Evolutionary conservation across 306 rosid genomes (phyloP).

Genomic region (Lathyrus tuberosus): DNA sequence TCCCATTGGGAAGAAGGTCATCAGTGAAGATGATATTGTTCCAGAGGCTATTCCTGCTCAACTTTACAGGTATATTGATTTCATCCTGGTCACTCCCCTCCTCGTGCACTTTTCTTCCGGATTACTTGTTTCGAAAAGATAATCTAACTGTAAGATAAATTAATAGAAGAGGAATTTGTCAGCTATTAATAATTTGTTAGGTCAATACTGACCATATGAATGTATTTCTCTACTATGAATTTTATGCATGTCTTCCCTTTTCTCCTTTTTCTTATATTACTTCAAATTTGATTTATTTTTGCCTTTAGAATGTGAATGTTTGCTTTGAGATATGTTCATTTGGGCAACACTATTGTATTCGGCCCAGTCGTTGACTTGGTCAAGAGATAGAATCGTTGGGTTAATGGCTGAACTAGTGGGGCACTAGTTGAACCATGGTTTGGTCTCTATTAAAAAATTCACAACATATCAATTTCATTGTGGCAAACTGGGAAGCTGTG

Average conservation of each 20-base stretch:
- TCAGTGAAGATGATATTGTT: conserved; percentile 77
- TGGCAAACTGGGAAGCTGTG: background rate
- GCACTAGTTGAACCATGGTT: background rate
- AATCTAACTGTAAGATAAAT: conserved; percentile 22
- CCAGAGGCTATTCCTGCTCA: conserved; percentile 86
- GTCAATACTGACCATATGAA: background rate
- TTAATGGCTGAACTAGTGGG: background rate
- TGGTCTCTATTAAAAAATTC: background rate
- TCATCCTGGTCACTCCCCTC: conserved; percentile 25
- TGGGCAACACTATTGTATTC: background rate
- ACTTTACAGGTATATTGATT: conserved; percentile 69
- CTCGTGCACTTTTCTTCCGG: conserved; percentile 14
- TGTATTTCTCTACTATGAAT: conserved; percentile 14
- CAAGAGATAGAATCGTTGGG: background rate
- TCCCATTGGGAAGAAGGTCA: conserved; percentile 93
- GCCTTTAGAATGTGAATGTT: conserved; percentile 22
- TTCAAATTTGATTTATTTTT: conserved; percentile 20
- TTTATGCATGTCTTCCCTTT: conserved; percentile 31
- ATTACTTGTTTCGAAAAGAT: conserved; percentile 29
- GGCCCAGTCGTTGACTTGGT: background rate
- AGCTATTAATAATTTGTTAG: background rate
- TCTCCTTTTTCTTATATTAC: conserved; percentile 3
- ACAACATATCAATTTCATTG: background rate
- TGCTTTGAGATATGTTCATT: conserved; percentile 17
- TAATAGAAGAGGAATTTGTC: conserved; percentile 2